These are phyloP conservation scores for Neurospora sp. DNA, from an alignment of 495 filamentous ascomycete species.

Conservation along the genomic window DNA sequence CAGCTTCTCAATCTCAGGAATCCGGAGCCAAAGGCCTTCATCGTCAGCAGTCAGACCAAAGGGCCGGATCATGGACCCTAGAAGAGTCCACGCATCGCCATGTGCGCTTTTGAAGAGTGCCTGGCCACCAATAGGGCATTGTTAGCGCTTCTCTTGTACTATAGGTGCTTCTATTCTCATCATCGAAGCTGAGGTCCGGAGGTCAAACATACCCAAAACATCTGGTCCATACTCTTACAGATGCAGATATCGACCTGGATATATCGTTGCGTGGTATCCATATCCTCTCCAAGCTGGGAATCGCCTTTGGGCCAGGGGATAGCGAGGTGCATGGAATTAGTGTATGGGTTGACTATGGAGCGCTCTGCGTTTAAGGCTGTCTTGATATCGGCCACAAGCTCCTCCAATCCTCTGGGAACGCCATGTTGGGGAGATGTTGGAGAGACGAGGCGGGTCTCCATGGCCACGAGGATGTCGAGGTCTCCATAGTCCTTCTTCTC, in stretches of 20 bases:
- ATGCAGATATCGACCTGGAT: constrained; percentile 57
- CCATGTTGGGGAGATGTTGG: constrained; percentile 1
- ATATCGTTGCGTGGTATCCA: constrained; percentile 19
- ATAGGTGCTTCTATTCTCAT: background rate
- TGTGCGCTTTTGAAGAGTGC: constrained; percentile 50
- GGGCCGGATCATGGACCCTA: constrained; percentile 49
- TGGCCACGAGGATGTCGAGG: constrained; percentile 47
- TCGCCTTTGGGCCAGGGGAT: constrained; percentile 36
- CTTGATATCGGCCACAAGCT: constrained; percentile 14
- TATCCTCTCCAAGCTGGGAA: background rate
- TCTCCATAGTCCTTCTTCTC: constrained; percentile 48
- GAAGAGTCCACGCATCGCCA: constrained; percentile 56
- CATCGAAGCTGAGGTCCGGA: background rate
- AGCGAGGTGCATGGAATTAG: constrained; percentile 30
- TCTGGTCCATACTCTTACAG: constrained; percentile 28
- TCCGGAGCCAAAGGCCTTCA: constrained; percentile 46
- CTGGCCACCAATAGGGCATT: constrained; percentile 1
- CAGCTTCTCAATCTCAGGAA: constrained; percentile 49
- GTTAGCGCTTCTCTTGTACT: background rate
- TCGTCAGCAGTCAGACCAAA: constrained; percentile 56
- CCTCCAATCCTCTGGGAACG: background rate
- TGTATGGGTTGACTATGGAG: constrained; percentile 17
- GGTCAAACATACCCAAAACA: constrained; percentile 39
- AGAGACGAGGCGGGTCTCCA: constrained; percentile 19
- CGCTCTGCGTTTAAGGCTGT: constrained; percentile 21